Conservation (phyloP, 2,329 filamentous ascomycete species). For the Penicillium paneum region DNA sequence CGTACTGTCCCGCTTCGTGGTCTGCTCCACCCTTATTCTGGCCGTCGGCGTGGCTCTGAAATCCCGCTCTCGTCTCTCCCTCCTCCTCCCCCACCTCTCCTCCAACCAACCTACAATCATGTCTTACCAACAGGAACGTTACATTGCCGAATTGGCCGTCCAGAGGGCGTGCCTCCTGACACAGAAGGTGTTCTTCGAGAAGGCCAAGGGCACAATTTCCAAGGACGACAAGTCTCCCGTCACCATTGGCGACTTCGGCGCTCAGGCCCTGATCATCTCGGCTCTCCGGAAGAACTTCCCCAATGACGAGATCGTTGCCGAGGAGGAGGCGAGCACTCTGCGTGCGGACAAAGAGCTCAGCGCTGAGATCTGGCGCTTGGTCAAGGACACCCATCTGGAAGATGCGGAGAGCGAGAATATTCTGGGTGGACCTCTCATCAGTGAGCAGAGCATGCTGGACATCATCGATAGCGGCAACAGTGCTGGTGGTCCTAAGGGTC, state of each 20-base stretch:
- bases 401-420: constrained; percentile 63
- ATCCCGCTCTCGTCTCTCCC: constrained; percentile 41
- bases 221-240: constrained; percentile 97
- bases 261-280: constrained; percentile 91
- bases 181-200: constrained; percentile 76
- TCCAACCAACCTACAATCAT: constrained; percentile 32
- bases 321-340: constrained; percentile 85
- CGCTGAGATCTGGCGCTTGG: constrained; percentile 79
- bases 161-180: constrained; percentile 76
- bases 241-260: constrained; percentile 96
- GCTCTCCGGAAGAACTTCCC: constrained; percentile 90
- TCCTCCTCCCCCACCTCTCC: constrained; percentile 33
- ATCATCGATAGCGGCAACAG: constrained; percentile 55
- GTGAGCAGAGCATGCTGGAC: constrained; percentile 59
- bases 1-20: constrained; percentile 31
- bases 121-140: constrained; percentile 72
- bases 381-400: constrained; percentile 67
- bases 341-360: constrained; percentile 67
- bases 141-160: constrained; percentile 81
- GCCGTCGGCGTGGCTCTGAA: constrained; percentile 41
- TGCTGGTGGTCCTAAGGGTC: constrained; percentile 39
- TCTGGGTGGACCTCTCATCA: constrained; percentile 67
- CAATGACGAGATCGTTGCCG: constrained; percentile 83
- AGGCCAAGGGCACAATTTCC: constrained; percentile 87
- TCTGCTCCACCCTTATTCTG: constrained; percentile 44